Evolutionary conservation across 257 asterid genomes (phyloP), one percentile per base, ranked within the genome.

Genomic region (Salvia miltiorrhiza): DNA sequence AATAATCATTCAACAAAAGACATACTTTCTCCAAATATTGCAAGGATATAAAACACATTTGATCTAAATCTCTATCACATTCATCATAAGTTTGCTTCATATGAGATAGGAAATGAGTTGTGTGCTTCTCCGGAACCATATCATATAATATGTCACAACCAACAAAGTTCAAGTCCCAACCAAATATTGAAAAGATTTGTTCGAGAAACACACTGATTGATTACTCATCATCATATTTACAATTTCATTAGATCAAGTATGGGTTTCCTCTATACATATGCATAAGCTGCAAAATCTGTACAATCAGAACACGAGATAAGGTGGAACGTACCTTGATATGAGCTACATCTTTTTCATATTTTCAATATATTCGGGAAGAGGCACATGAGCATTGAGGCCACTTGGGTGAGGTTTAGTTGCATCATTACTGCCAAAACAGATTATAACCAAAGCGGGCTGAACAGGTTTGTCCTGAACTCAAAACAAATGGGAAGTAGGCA

Each of bases 381-480:
- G 95, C 16, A 87, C 95, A 69, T 87, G 89, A 66, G 81, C 60
- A 59, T 84, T 82, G 0, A 78, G 70, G 70, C 89, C 84, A 55
- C 73, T 76, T 12, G 85, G 79, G 76, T 80, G 85, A 67, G 86
- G 86, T 12, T 57, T 48, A 10, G 78, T 62, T 0, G 95, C 73
- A 78, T 87, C 95, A 44, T 87, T 87, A 57, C 92, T 92, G n/a
- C 95, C 89, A 41, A 85, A 87, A 78, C 85, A 85, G 23, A 85
- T 65, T 54, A 87, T 73, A 57, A 83, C 92, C 68, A 87, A 76
- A 28, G 92, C 80, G 56, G 95, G 95, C 70, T 87, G 95, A 60
- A 70, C 70, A 73, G 70, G 59, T 70, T 81, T 85, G 47, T 83
- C 88, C 95, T 87, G 63, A 65, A 63, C 7, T 55, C 72, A 67